Evolutionary conservation across 495 filamentous ascomycete species (phyloP).

Genomic region (Penicillium soppii): DNA sequence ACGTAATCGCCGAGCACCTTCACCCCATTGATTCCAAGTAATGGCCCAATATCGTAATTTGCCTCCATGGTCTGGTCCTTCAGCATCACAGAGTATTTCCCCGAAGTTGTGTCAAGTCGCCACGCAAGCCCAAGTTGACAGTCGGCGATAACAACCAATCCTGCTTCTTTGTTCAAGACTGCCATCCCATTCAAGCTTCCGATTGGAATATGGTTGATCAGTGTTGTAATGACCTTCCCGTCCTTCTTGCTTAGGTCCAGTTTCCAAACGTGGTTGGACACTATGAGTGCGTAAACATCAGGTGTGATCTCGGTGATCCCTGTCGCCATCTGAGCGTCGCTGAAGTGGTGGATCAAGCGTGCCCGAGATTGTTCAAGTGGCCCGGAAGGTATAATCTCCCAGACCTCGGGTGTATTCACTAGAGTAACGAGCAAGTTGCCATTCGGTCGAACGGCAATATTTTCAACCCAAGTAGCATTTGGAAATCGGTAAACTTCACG

Average conservation of each 20-base stretch:
- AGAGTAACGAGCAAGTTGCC: constrained; percentile 44
- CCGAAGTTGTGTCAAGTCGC: constrained; percentile 32
- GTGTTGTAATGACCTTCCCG: not conserved
- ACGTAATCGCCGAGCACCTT: constrained; percentile 25
- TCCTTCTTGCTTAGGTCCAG: constrained; percentile 19
- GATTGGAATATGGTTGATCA: not conserved
- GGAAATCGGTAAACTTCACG: constrained; percentile 28
- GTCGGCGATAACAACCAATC: too few species aligned
- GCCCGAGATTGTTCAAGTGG: constrained; percentile 23
- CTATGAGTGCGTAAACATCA: constrained; percentile 26
- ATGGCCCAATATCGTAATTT: constrained; percentile 12
- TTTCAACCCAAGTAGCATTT: constrained; percentile 39
- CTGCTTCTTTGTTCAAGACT: not conserved
- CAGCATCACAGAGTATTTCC: constrained; percentile 30
- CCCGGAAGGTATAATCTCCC: constrained; percentile 26
- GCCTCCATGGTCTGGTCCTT: constrained; percentile 38
- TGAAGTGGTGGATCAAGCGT: not conserved
- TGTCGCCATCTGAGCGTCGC: constrained; percentile 13
- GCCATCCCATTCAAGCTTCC: not conserved
- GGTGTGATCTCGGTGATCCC: constrained; percentile 31
- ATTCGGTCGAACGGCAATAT: constrained; percentile 46
- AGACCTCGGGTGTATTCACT: constrained; percentile 28
- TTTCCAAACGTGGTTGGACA: constrained; percentile 38
- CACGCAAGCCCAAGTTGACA: constrained; percentile 42
- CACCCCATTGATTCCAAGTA: constrained; percentile 34